These are phyloP conservation scores for Tetrapyrgos nigripes DNA, from an alignment of 1,284 basidiomycete species.

Conservation along the genomic window DNA sequence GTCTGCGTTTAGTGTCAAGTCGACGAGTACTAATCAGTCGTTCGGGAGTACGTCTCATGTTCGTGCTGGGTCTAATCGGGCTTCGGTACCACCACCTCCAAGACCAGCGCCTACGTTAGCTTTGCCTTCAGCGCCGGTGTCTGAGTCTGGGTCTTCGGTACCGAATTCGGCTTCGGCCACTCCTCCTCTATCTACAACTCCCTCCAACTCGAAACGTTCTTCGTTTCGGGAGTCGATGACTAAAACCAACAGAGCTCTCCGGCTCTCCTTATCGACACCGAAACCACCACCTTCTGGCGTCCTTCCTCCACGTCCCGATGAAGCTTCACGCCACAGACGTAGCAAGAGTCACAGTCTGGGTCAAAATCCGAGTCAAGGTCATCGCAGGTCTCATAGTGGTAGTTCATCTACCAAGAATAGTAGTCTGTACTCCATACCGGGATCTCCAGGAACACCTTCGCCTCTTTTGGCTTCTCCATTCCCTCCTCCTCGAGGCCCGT, in stretches of 20 bases:
- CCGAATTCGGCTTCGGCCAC: not conserved
- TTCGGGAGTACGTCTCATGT: conserved; percentile 30
- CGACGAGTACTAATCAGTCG: conserved; percentile 55
- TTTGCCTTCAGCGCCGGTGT: conserved; percentile 66
- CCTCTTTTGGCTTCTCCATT: conserved; percentile 39
- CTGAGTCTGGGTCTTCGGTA: conserved; percentile 24
- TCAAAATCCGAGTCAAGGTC: not conserved
- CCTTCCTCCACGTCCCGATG: conserved; percentile 68
- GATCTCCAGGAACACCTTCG: conserved; percentile 44
- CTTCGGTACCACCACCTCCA: conserved; percentile 70
- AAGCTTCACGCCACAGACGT: conserved; percentile 27
- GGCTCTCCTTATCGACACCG: conserved; percentile 67
- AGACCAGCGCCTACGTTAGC: conserved; percentile 72
- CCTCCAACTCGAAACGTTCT: conserved; percentile 42
- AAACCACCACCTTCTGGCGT: conserved; percentile 62
- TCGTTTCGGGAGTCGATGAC: conserved; percentile 58
- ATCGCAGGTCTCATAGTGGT: conserved; percentile 9
- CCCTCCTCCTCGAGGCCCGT: conserved; percentile 52
- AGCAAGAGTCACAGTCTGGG: conserved; percentile 2
- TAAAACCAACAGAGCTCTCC: conserved; percentile 56
- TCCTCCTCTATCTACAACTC: conserved; percentile 19
- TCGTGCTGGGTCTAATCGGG: conserved; percentile 49
- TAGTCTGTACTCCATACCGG: conserved; percentile 48
- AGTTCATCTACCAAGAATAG: conserved; percentile 21
- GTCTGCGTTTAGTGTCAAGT: conserved; percentile 56